Base-by-base conservation (phyloP, 2,329 filamentous ascomycete genomes). In the Mollisiaceae sp. region DNA sequence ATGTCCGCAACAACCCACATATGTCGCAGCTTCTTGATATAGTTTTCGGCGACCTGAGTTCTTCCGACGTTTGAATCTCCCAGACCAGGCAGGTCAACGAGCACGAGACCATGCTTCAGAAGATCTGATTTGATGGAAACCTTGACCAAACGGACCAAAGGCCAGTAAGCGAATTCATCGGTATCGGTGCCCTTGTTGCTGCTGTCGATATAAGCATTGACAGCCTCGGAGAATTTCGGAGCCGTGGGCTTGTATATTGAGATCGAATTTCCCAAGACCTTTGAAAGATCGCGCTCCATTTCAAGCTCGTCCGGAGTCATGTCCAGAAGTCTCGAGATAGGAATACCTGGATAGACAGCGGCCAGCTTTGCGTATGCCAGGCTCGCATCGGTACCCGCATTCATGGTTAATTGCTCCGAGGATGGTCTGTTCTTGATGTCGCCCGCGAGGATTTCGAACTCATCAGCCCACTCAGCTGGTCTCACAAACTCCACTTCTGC, bases 41-140 rank as follows among this genome's bases (percentile, higher is more conserved):
- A 82, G 0, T 73, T 71, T 57, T 80, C 75, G 2, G 81, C 80
- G 24, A 83, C 80, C 22, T 78, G 76, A 52, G 78, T 76, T 60
- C 82, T 77, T 35, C 79, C 81, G 20, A 79, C 79, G 67, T 83
- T 83, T 0, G 77, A 79, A 68, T 87, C 85, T 0, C 82, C 81
- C 0, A 84, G 77, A 8, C 85, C 85, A 0, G 85, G 85, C 0
- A 87, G 76, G 65, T 87, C 83, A 0, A 86, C 83, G 4, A 86
- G 75, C 0, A 82, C 79, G 1, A 83, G 78, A 0, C 84, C 83
- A 3, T 82, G 80, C 0, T 78, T 78, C 0, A 87, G 72, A 0
- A 83, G 79, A 0, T 78, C 70, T 0, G 82, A 77, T 59, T 80
- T 82, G 11, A 79, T 76, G 59, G 79, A 85, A 1, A 86, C 76